Evolutionary conservation across 2,329 filamentous ascomycete genomes (phyloP), one percentile per base, ranked within the genome.

Genomic region (Fusarium sp.): DNA sequence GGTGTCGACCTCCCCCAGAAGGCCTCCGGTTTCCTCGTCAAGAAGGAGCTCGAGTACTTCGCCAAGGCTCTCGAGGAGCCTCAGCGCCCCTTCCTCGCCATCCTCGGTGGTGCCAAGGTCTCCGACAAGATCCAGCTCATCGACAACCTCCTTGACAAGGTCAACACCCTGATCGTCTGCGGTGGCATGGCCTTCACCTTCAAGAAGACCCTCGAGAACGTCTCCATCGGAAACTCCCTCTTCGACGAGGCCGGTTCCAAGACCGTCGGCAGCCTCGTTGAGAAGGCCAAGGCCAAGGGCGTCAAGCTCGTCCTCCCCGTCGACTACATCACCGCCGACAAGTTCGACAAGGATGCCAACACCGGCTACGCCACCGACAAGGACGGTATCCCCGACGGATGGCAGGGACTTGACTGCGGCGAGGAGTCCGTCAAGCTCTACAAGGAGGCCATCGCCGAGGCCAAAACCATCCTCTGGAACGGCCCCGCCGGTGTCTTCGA

Each of bases 11-110:
- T 99, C 50, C 94, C 95, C 75, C 93, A 98, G 82, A 98, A 97
- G 87, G 96, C 96, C 12, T 93, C 95, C 60, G 96, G 96, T 69
- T 99, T 98, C 90, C 90, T 99, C 78, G 94, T 99, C 88, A 99
- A 99, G 92, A 99, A 98, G 88, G 96, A 99, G 84, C 92, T 99
- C 70, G 96, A 99, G 80, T 99, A 99, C 90, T 99, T 99, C 80
- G 96, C 96, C 72, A 89, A 98, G 86, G 96, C 94, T 41, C 92
- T 99, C 67, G 96, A 99, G 86, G 90, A 88, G 76, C 96, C 96
- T 67, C 88, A 97, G 85, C 91, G 95, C 60, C 96, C 96, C 67
- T 99, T 99, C 92, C 91, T 99, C 57, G 97, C 96, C 81, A 99
- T 99, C 80, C 92, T 99, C 56, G 96, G 96, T 76, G 96, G 96